Base-by-base conservation (phyloP, 345 rosid species). In the Citrus glauca region DNA sequence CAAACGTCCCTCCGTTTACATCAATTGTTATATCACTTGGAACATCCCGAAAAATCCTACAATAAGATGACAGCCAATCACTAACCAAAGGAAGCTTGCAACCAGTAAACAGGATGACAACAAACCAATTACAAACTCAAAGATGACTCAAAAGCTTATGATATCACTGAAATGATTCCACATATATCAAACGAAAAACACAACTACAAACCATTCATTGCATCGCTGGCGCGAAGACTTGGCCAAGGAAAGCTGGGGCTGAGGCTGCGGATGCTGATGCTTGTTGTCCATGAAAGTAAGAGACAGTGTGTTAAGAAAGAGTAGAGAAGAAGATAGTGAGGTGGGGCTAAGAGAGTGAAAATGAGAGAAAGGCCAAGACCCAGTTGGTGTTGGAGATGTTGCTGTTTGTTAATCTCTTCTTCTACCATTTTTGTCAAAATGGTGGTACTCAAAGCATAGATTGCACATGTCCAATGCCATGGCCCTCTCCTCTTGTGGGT, bases 41-140 rank as follows among this genome's bases (percentile, higher is more conserved):
- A 50, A 95, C 97, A 69, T 95, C 99, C 40, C 96, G 85, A 75
- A 93, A 95, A 78, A 92, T 95, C 99, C 98, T 95, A 79, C 88
- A 82, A 82, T 11, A 78, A 77, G 32, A 62, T 56, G 57, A 67
- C 27, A 57, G 17, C 61, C 38, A 42, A 61, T 78, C 61, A 69
- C 25, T 73, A 35, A 74, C 32, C 48, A 72, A 72, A 81, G 28
- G 19, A n/a, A n/a, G 28, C 53, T n/a, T 9, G 45, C 13, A 40
- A 40, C 45, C 45, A 40, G 45, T 40, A 40, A 40, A 35, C 16
- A 24, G 20, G 28, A 19, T 8, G 19, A 37, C n/a, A 20, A 20
- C 1, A 6, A 13, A 56, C 5, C 33, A 9, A 8, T 38, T 40
- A 17, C 33, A n/a, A 56, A n/a, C 24, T 33, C 38, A 13, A 35